Base-by-base conservation (phyloP, 768 basidiomycete genomes). In the Trametes maxima region DNA sequence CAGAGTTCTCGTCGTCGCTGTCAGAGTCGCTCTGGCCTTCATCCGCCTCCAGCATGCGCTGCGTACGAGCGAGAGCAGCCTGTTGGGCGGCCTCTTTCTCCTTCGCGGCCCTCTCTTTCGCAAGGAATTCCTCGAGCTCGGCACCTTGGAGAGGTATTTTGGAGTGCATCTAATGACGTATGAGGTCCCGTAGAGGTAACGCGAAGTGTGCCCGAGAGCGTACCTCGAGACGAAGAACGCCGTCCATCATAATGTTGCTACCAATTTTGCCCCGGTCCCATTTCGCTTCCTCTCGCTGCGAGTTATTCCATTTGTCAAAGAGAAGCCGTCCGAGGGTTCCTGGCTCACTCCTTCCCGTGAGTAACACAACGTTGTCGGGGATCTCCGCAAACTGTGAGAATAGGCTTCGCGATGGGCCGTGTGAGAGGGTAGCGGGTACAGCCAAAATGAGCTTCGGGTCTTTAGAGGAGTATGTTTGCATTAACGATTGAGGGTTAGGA, bases 191-290 rank as follows among this genome's bases (percentile, higher is more conserved):
- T 16, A 12, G 39, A 40, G n/a, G 46, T 1, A 25, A 43, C 49
- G 44, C 25, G 39, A 17, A 10, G 42, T n/a, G 42, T 42, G 36
- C 28, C 16, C 25, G 45, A 54, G 13, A 21, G 70, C 78, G 54
- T 68, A 92, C 93, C 75, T 82, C 84, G 33, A 98, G 69, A 44
- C 79, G 80, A 56, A 95, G 74, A 13, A 75, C 73, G 39, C 88
- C 87, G 60, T 92, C 88, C 81, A 95, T 82, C 85, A 90, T 88
- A 39, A 95, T 76, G 66, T 90, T 92, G 57, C 82, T 85, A 1
- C 97, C 97, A 35, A 98, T 91, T 67, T 83, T 89, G 5, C 95
- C 96, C 67, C 87, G 84, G 63, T 96, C 94, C 87, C 94, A 97
- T 67, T 87, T 90, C 40, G 88, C 86, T 37, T 89, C 87, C 0